Evolutionary conservation across 1,284 basidiomycete species (phyloP).

Genomic region (Rhizoctonia solani): DNA sequence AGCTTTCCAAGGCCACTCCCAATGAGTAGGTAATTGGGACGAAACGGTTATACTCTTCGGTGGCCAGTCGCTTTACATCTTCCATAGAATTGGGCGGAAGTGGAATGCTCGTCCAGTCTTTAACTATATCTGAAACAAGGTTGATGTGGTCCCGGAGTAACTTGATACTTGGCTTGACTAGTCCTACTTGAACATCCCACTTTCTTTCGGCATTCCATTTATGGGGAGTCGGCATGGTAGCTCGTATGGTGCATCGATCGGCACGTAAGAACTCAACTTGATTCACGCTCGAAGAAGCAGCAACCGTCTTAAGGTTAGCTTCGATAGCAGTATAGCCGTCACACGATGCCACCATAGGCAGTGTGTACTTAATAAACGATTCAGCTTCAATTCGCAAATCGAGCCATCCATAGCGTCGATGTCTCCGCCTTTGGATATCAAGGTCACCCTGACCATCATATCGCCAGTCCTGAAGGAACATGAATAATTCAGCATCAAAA

Average conservation of each 20-base stretch:
- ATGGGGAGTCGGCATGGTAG: slow-evolving; percentile 50
- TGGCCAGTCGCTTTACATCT: background rate
- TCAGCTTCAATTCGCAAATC: slow-evolving; percentile 75
- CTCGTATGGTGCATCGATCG: slow-evolving; percentile 58
- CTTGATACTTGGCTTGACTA: slow-evolving; percentile 73
- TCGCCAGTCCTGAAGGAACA: slow-evolving; percentile 73
- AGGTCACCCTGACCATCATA: slow-evolving; percentile 66
- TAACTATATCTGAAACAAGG: slow-evolving; percentile 85
- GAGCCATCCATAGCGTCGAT: slow-evolving; percentile 67
- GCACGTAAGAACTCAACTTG: slow-evolving; percentile 77
- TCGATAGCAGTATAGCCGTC: slow-evolving; percentile 79
- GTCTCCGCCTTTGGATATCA: slow-evolving; percentile 55
- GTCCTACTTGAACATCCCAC: slow-evolving; percentile 74
- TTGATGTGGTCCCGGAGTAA: slow-evolving; percentile 89
- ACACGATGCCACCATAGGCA: slow-evolving; percentile 76
- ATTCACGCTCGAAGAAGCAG: slow-evolving; percentile 82
- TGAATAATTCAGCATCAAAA: background rate
- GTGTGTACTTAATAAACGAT: slow-evolving; percentile 79
- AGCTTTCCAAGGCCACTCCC: slow-evolving; percentile 72
- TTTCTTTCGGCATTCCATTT: slow-evolving; percentile 61
- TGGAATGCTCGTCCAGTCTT: slow-evolving; percentile 85
- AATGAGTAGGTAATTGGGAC: slow-evolving; percentile 79
- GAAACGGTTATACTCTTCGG: slow-evolving; percentile 75
- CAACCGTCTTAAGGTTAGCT: slow-evolving; percentile 79
- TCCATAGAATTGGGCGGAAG: slow-evolving; percentile 43